Evolutionary conservation across 2,329 filamentous ascomycete species (phyloP).

Genomic region (Penicillium sp.): DNA sequence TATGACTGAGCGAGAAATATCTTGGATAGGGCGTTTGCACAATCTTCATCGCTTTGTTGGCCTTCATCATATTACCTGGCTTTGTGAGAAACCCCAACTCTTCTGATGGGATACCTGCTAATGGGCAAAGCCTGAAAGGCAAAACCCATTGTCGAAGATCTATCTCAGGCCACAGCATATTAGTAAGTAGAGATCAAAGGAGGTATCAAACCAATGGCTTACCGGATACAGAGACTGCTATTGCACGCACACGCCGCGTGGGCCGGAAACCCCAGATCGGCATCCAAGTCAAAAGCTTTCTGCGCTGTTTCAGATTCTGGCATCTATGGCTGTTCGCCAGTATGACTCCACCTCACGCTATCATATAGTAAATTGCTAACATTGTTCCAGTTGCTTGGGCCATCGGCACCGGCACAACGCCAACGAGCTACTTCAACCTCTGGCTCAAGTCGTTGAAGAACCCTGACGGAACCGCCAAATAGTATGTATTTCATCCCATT

Average conservation of each 20-base stretch:
- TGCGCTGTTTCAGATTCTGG: background rate
- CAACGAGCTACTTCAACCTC: background rate
- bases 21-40: background rate
- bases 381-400: background rate
- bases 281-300: background rate
- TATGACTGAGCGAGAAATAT: no score
- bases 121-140: no score
- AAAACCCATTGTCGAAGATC: no score
- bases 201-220: no score
- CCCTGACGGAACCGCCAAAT: background rate
- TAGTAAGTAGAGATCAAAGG: no score
- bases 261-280: background rate
- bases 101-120: no score
- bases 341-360: no score
- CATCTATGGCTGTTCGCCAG: background rate
- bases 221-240: no score
- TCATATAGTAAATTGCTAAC: no score
- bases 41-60: background rate
- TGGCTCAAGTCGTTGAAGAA: background rate
- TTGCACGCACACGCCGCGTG: no score
- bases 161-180: background rate
- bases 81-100: no score
- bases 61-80: background rate
- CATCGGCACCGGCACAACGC: background rate
- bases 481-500: no score